These are phyloP conservation scores for Candida sanyiensis DNA, from an alignment of 805 yeast genomes.

Conservation along the genomic window DNA sequence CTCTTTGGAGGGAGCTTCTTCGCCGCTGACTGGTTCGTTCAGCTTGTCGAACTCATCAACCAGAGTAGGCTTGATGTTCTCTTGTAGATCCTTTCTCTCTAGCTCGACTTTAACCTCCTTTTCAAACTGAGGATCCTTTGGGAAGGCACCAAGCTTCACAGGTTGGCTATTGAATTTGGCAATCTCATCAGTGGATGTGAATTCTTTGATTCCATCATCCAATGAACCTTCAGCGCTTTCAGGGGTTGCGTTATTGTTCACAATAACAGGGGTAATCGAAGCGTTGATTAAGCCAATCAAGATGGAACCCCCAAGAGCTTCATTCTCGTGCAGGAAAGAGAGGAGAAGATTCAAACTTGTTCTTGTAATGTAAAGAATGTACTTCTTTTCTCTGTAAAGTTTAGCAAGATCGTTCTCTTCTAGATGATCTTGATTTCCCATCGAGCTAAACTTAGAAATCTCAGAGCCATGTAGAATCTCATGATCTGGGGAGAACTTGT, in stretches of 20 bases:
- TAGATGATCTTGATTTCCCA: constrained; percentile 75
- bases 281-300: constrained; percentile 83
- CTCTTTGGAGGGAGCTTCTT: constrained; percentile 68
- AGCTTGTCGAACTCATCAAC: constrained; percentile 61
- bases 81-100: constrained; percentile 68
- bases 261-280: constrained; percentile 50
- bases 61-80: constrained; percentile 37
- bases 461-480: constrained; percentile 72
- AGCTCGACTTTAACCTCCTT: constrained; percentile 83
- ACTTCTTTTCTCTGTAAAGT: constrained; percentile 67
- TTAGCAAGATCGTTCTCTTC: constrained; percentile 78
- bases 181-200: constrained; percentile 34
- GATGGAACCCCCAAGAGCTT: constrained; percentile 84
- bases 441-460: constrained; percentile 61
- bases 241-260: constrained; percentile 13
- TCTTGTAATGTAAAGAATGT: constrained; percentile 68
- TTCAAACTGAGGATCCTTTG: constrained; percentile 77
- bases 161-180: constrained; percentile 64
- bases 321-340: constrained; percentile 87
- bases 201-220: constrained; percentile 32
- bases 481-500: constrained; percentile 69
- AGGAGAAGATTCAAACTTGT: constrained; percentile 80
- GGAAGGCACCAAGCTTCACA: constrained; percentile 77
- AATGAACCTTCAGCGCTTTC: constrained; percentile 35
- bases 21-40: constrained; percentile 31